These are phyloP conservation scores for Clarireedia monteithiana DNA, from an alignment of 2,329 filamentous ascomycete species.

Conservation along the genomic window DNA sequence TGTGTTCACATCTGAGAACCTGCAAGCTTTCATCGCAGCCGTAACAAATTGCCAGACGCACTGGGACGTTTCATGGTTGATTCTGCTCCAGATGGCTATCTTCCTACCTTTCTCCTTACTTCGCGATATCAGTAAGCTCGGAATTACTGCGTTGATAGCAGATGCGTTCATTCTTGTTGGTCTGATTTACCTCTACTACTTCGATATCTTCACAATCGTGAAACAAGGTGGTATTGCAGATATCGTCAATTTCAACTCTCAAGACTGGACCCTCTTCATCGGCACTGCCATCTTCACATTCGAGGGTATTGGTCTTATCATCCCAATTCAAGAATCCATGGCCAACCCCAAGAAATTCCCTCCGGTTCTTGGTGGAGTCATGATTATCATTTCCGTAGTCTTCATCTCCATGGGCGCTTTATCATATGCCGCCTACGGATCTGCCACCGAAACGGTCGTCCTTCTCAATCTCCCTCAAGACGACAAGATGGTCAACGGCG, in stretches of 20 bases:
- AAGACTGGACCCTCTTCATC: conserved; percentile 95
- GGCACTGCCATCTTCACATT: conserved; percentile 99
- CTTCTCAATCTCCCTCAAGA: conserved; percentile 95
- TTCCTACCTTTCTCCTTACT: conserved; percentile 92
- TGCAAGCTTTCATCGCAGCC: conserved; percentile 89
- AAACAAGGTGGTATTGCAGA: conserved; percentile 68
- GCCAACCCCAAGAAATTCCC: conserved; percentile 85
- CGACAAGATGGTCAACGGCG: conserved; percentile 86
- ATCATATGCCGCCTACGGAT: conserved; percentile 93
- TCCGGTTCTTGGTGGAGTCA: conserved; percentile 76
- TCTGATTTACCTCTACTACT: conserved; percentile 91
- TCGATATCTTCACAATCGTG: conserved; percentile 78
- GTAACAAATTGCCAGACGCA: conserved; percentile 80
- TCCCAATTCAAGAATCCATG: conserved; percentile 98
- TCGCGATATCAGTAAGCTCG: conserved; percentile 94
- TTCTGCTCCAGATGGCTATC: conserved; percentile 89
- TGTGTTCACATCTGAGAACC: conserved; percentile 91
- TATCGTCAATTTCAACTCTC: conserved; percentile 81
- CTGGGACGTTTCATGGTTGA: conserved; percentile 83
- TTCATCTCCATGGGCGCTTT: conserved; percentile 89
- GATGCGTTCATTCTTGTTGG: conserved; percentile 93
- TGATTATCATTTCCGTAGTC: conserved; percentile 88
- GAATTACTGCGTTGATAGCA: conserved; percentile 86
- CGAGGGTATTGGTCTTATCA: conserved; percentile 94
- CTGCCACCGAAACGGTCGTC: conserved; percentile 91